Base-by-base conservation (phyloP, 352 stramenopile species). In the Pythium dissotocum region DNA sequence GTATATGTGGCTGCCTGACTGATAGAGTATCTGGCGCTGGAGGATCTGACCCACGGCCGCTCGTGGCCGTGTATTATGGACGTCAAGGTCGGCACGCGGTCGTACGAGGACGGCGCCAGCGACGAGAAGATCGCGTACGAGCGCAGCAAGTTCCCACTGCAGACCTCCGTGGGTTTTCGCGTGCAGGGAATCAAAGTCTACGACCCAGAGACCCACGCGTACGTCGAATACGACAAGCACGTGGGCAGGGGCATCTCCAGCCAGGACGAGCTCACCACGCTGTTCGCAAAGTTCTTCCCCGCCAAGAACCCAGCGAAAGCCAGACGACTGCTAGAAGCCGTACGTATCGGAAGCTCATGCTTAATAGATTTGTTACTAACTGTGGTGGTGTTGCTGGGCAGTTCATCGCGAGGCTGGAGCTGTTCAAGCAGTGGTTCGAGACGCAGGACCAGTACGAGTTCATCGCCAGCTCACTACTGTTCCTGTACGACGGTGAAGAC, bases 1-100 rank as follows among this genome's bases (percentile, higher is more conserved):
- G 1, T 55, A 28, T 24, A n/a, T n/a, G n/a, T n/a, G 21, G 21
- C 21, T 24, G 21, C 0, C 21, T 24, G 33, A 60, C 10, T 60
- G 53, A 42, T 56, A 94, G 85, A 89, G 48, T 97, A 97, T 74
- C 72, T 99, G 18, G 69, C 89, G 35, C 75, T 99, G 32, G 79
- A 97, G 54, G 90, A 99, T 70, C 63, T 98, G 24, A 97, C 93
- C n/a, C 77, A 62, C 53, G 82, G 77, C 10, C 94, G 94, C 42
- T 24, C 55, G 24, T 85, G 86, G 70, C 94, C 97, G 10, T 98
- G 93, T 73, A 88, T 98, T 54, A 97, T 99, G 80, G 97, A 99
- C 77, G 82, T 99, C 54, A 99, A 99, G 81, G 96, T 99, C 69
- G 97, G 97, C 51, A 94, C 83, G 38, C 81, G 89, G 70, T 98